Conservation (phyloP, 805 yeast species). For the Ogataea nitratoaversa region DNA sequence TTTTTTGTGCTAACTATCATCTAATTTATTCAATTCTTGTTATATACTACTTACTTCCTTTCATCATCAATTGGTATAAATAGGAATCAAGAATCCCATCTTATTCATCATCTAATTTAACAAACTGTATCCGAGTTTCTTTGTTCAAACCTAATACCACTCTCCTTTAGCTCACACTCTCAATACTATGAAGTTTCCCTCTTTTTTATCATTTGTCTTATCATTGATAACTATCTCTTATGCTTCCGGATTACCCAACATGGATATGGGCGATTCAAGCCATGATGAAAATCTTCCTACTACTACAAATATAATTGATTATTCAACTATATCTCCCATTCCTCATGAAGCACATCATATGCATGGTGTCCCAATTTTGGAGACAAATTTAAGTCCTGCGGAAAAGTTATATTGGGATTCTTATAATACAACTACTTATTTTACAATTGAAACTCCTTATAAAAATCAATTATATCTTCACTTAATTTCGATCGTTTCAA, state of each 20-base stretch:
- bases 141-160: too few relatives aligned
- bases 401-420: slow-evolving; percentile 74
- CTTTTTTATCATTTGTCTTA: not conserved
- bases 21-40: too few relatives aligned
- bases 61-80: too few relatives aligned
- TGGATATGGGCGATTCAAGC: slow-evolving; percentile 10
- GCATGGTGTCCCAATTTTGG: slow-evolving; percentile 75
- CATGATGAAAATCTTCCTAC: not conserved
- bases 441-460: slow-evolving; percentile 48
- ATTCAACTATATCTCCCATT: slow-evolving; percentile 30
- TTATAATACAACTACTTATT: slow-evolving; percentile 74
- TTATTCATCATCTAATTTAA: too few relatives aligned
- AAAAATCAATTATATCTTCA: slow-evolving; percentile 55
- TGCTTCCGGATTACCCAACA: not conserved
- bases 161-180: not conserved
- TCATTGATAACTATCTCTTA: not conserved
- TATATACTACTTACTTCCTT: too few relatives aligned
- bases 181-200: not conserved
- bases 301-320: too few relatives aligned
- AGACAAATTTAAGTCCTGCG: slow-evolving; percentile 61
- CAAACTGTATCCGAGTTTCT: too few relatives aligned
- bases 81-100: too few relatives aligned
- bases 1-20: too few relatives aligned
- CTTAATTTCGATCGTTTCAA: slow-evolving; percentile 36
- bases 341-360: slow-evolving; percentile 43